Conservation (phyloP, 2,329 filamentous ascomycete species). For the Lachnellula subtilissima region DNA sequence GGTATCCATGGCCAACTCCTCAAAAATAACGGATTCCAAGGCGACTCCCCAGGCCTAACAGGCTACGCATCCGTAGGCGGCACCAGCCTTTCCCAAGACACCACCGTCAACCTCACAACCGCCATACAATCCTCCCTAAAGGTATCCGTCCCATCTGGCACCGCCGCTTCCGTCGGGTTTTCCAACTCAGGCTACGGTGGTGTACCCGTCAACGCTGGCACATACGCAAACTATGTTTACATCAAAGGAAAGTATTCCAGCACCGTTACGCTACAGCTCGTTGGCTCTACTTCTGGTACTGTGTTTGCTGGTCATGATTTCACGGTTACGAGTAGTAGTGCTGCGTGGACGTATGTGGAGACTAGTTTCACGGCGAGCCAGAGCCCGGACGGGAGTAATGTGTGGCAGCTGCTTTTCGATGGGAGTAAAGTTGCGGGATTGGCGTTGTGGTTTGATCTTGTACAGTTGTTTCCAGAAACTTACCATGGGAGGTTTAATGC, state of each 20-base stretch:
- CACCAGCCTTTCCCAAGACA: slow-evolving; percentile 8
- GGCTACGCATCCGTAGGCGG: slow-evolving; percentile 11
- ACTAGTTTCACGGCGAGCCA: slow-evolving; percentile 4
- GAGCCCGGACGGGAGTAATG: slow-evolving; percentile 41
- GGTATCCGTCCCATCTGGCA: slow-evolving; percentile 11
- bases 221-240: slow-evolving; percentile 16
- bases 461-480: slow-evolving; percentile 55
- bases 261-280: slow-evolving; percentile 5
- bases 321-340: slow-evolving; percentile 3
- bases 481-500: slow-evolving; percentile 54
- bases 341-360: slow-evolving; percentile 9
- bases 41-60: slow-evolving; percentile 10
- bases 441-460: slow-evolving; percentile 48
- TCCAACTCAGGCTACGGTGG: slow-evolving; percentile 29
- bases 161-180: slow-evolving; percentile 28
- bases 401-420: slow-evolving; percentile 50
- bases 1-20: slow-evolving; percentile 68
- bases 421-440: slow-evolving; percentile 29
- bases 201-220: slow-evolving; percentile 20
- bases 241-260: slow-evolving; percentile 15
- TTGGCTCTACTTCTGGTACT: slow-evolving; percentile 4
- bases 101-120: slow-evolving; percentile 6
- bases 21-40: slow-evolving; percentile 64
- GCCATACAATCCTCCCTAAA: slow-evolving; percentile 12
- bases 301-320: slow-evolving; percentile 10